Evolutionary conservation across 2,329 filamentous ascomycete genomes (phyloP), one percentile per base, ranked within the genome.

Genomic region (Clathrospora elynae): DNA sequence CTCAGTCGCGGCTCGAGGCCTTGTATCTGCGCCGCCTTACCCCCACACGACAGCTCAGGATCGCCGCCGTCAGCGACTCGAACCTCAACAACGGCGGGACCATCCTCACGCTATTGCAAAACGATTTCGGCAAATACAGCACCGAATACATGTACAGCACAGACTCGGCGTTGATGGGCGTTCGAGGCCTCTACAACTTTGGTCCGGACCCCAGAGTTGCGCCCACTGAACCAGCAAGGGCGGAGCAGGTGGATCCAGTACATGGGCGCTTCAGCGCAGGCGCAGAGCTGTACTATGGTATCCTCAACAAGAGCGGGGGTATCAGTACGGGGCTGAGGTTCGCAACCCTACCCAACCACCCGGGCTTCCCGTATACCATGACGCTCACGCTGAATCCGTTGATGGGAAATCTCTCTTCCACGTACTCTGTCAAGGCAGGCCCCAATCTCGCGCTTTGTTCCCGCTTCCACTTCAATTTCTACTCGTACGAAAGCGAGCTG

Each of bases 401-500:
- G 34, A 96, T 96, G 83, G 93, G 93, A 12, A 95, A 89, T 64
- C 79, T 99, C 46, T 91, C 87, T 43, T 89, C 90, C 23, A 95
- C 85, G 11, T 99, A 99, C 68, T 88, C 93, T 0, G 88, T 97
- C 33, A 87, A 89, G 62, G 92, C 92, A 2, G 90, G 90, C 3
- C 82, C 82, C 22, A 84, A 90, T 60, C 82, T 95, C 56, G 88
- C 90, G 8, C 80, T 99, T 35, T 93, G 90, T 52, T 95, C 90
- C 14, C 84, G 87, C 35, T 92, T 97, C 73, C 90, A 95, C 64
- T 99, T 99, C 73, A 99, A 99, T 63, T 87, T 96, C 35, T 97
- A 96, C 73, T 96, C 90, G 67, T 99, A 96, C 75, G 93, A 99
- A 75, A 96, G 90, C 65, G 88, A 93, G 45, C 86, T 96, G 77